phyloP scores from a whole-genome alignment of 2,329 filamentous ascomycete genomes.

The Pseudocercospora ulei region DNA sequence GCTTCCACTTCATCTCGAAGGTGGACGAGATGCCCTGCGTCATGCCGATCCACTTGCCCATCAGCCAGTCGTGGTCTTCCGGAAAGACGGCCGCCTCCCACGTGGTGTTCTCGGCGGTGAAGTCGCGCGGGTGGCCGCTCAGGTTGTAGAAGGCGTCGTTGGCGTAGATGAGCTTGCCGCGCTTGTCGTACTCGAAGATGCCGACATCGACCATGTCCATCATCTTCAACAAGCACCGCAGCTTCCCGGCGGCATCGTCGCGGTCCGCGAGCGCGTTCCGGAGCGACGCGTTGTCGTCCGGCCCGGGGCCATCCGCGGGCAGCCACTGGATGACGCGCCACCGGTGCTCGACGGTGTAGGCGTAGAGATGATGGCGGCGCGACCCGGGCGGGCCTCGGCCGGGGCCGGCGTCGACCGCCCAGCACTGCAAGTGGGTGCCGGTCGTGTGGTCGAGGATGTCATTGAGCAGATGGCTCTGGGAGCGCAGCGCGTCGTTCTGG shows the following conservation, averaged over 20 bases:
- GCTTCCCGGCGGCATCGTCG: slow-evolving; percentile 15
- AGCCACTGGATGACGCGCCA: slow-evolving; percentile 19
- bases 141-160: slow-evolving; percentile 23
- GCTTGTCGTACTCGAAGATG: slow-evolving; percentile 21
- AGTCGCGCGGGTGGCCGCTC: slow-evolving; percentile 17
- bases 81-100: slow-evolving; percentile 19
- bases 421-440: neutral
- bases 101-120: neutral
- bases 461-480: slow-evolving; percentile 8
- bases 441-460: slow-evolving; percentile 11
- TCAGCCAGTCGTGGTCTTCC: slow-evolving; percentile 16
- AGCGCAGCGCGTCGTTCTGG: slow-evolving; percentile 10
- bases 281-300: neutral
- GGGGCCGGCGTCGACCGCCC: neutral
- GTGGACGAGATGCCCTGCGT: slow-evolving; percentile 15
- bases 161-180: slow-evolving; percentile 19
- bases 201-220: slow-evolving; percentile 24
- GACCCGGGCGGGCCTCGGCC: neutral
- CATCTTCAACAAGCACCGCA: slow-evolving; percentile 15
- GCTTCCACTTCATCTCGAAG: slow-evolving; percentile 24
- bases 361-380: slow-evolving; percentile 5
- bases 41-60: slow-evolving; percentile 15
- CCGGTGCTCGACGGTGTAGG: slow-evolving; percentile 16
- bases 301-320: neutral
- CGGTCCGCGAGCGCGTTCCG: slow-evolving; percentile 14